Base-by-base conservation (phyloP, 768 basidiomycete genomes). In the Epithele typhae region DNA sequence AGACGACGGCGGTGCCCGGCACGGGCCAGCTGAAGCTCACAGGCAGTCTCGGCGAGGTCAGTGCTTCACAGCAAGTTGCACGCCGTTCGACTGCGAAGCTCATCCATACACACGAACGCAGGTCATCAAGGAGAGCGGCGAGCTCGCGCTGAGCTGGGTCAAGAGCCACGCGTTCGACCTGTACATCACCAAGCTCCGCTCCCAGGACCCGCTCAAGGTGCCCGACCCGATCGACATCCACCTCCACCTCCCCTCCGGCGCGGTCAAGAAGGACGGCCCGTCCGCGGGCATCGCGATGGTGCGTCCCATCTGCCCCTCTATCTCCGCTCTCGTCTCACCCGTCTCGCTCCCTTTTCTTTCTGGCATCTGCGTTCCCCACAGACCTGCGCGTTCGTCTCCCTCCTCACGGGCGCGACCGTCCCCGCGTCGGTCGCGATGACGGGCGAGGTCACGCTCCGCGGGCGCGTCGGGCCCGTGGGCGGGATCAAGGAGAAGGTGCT, bases 401-500 rank as follows among this genome's bases (percentile, higher is more conserved):
- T 94, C 12, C 68, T 95, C 21, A 89, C 84, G 0, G 87, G 87
- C 0, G 79, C 81, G 10, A 79, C 78, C 42, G 82, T 91, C 5
- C 79, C 87, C 4, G 72, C 80, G 15, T 74, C 82, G 52, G 70
- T 84, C 15, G 92, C 92, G 0, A 89, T 95, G 84, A 95, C 93
- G 0, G 93, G 93, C 43, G 93, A 95, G 75, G 82, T 82, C 41
- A 95, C 92, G 0, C 74, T 92, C 1, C 78, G 90, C 2, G 88
- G 90, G 14, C 79, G 79, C 7, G 83, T 92, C 27, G 87, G 83
- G 0, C 80, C 91, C 4, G 87, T 95, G 2, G 92, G 92, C 3
- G 92, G 92, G 0, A 88, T 95, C 65, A 92, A 92, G 60, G 92
- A 93, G 72, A 91, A 91, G 61, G 80, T 94, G 1, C 76, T 95